These are phyloP conservation scores for Hura crepitans DNA, from an alignment of 441 rosid genomes.

Conservation along the genomic window DNA sequence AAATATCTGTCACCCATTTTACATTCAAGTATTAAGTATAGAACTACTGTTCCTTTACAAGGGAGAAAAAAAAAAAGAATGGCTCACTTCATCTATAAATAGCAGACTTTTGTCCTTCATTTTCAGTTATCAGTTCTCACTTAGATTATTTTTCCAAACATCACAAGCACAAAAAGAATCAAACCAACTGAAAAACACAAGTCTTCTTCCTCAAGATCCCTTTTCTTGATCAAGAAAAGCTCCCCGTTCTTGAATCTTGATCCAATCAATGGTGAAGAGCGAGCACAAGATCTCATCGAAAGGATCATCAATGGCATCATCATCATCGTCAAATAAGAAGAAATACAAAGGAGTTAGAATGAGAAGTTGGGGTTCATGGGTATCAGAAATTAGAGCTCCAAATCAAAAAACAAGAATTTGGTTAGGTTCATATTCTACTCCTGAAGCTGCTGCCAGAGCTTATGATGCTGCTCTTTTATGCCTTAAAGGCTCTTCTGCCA, in stretches of 20 bases:
- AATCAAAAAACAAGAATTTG: constrained; percentile 90
- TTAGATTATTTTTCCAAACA: too few species aligned
- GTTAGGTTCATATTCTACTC: constrained; percentile 89
- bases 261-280: constrained; percentile 46
- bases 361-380: constrained; percentile 99
- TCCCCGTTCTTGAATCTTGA: background rate
- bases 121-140: constrained; percentile 21
- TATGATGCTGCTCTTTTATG: constrained; percentile 92
- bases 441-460: constrained; percentile 96
- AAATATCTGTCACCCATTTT: constrained; percentile 51
- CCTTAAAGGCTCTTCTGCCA: constrained; percentile 80
- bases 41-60: constrained; percentile 25
- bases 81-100: constrained; percentile 35
- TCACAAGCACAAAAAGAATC: background rate
- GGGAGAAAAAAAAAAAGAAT: background rate
- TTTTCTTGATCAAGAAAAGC: background rate
- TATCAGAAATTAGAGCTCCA: constrained; percentile 92
- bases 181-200: background rate
- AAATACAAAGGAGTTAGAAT: constrained; percentile 91
- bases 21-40: constrained; percentile 30
- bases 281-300: constrained; percentile 37
- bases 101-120: constrained; percentile 27
- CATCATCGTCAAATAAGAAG: constrained; percentile 36
- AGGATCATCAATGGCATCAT: constrained; percentile 25
- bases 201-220: background rate